Evolutionary conservation across 164 flowering plant species (phyloP).

Genomic region (Stephania yunnanensis): DNA sequence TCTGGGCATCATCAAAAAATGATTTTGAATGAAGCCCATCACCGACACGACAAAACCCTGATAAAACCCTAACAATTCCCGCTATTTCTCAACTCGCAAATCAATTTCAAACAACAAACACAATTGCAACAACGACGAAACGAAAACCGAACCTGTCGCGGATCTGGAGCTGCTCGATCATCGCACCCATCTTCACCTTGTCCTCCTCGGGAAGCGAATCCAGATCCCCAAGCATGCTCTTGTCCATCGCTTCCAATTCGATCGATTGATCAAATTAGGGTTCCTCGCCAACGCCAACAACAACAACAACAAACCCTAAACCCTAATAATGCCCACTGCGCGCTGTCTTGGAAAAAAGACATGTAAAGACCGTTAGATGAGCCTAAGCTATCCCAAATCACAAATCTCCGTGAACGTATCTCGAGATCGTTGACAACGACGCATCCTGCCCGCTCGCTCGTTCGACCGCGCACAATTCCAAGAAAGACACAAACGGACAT

Average conservation of each 20-base stretch:
- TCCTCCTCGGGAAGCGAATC: slow-evolving; percentile 68
- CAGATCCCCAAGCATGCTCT: slow-evolving; percentile 63
- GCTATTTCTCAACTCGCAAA: not conserved
- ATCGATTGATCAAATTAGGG: slow-evolving; percentile 4
- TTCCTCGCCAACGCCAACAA: not conserved
- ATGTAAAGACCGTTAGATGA: not conserved
- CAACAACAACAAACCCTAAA: not conserved
- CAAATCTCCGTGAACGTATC: too few species aligned
- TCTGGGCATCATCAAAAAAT: not conserved
- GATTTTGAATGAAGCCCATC: not conserved
- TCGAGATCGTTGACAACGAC: too few species aligned
- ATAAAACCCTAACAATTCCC: not conserved
- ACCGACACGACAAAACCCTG: not conserved
- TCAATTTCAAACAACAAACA: not conserved
- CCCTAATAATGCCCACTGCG: too few species aligned
- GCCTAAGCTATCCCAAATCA: too few species aligned
- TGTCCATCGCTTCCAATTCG: slow-evolving; percentile 43
- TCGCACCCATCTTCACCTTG: slow-evolving; percentile 51
- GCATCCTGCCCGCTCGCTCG: too few species aligned
- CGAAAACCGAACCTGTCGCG: slow-evolving; percentile 58
- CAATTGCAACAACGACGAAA: not conserved
- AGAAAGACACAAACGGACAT: too few species aligned
- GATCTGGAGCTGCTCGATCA: slow-evolving; percentile 80
- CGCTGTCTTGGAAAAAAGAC: too few species aligned
- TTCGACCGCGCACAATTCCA: too few species aligned